A percentile compares a stretch with the other conserved stretches of the same genome.
phyloP scores from a whole-genome alignment of 176 grass and related monocot genomes.

The Triticum dicoccoides region DNA sequence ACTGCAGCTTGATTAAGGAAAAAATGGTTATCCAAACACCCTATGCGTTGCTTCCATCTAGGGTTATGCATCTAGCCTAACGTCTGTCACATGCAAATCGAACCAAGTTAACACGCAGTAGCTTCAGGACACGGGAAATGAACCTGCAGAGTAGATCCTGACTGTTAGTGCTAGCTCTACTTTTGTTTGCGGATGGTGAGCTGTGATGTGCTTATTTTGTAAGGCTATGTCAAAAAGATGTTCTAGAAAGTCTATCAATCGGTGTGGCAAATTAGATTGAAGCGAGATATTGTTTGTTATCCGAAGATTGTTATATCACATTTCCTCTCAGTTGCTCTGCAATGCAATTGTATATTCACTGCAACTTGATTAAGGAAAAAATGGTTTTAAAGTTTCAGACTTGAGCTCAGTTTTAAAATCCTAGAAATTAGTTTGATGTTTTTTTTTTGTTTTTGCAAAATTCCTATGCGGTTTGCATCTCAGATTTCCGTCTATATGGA shows the following conservation, averaged over 20 bases:
- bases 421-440: slow-evolving; percentile 1
- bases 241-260: not conserved
- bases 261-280: not conserved
- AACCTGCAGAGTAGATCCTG: too few species aligned
- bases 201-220: not conserved
- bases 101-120: too few species aligned
- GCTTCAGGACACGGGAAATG: too few species aligned
- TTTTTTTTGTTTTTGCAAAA: not conserved
- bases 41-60: too few species aligned
- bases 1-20: not conserved
- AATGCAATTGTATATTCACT: not conserved
- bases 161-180: not conserved
- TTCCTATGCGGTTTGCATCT: not conserved
- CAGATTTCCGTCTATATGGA: not conserved
- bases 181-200: not conserved
- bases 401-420: not conserved
- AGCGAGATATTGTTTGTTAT: not conserved
- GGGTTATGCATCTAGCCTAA: too few species aligned
- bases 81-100: too few species aligned
- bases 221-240: not conserved
- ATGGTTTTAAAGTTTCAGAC: not conserved
- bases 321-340: not conserved
- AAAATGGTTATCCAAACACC: not conserved
- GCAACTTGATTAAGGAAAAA: not conserved
- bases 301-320: not conserved